These are phyloP conservation scores for Fennellomyces sp. DNA, from an alignment of 371 early-diverging fungal species.

Conservation along the genomic window DNA sequence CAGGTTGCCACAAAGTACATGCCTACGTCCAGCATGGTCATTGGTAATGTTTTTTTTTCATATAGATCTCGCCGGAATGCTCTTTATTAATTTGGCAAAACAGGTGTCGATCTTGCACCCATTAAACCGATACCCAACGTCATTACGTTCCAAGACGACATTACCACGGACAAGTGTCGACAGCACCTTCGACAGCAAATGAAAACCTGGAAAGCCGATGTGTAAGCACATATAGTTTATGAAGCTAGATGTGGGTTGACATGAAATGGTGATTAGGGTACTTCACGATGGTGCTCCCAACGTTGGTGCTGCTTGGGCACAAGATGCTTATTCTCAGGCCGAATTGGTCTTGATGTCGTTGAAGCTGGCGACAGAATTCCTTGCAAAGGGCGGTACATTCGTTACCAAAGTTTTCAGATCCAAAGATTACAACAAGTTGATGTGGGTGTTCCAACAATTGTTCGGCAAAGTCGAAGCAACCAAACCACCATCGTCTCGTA, in stretches of 20 bases:
- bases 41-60: slow-evolving; percentile 60
- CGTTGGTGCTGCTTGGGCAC: slow-evolving; percentile 97
- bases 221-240: slow-evolving; percentile 54
- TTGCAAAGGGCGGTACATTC: slow-evolving; percentile 95
- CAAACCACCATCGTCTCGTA: slow-evolving; percentile 99
- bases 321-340: slow-evolving; percentile 98
- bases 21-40: slow-evolving; percentile 90
- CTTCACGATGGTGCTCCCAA: slow-evolving; percentile 99
- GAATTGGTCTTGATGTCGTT: slow-evolving; percentile 96
- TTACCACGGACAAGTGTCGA: slow-evolving; percentile 95
- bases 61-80: too few relatives aligned
- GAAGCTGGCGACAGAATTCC: slow-evolving; percentile 96
- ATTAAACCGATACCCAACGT: slow-evolving; percentile 98
- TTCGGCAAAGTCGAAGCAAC: slow-evolving; percentile 99
- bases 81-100: neutral
- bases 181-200: slow-evolving; percentile 83
- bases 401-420: slow-evolving; percentile 99
- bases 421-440: slow-evolving; percentile 98
- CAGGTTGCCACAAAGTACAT: slow-evolving; percentile 98
- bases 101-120: slow-evolving; percentile 96
- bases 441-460: slow-evolving; percentile 98
- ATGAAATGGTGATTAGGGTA: too few relatives aligned
- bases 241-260: neutral
- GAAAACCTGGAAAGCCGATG: slow-evolving; percentile 99
- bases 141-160: slow-evolving; percentile 97